These are phyloP conservation scores for Przewalskia tangutica DNA, from an alignment of 257 asterid genomes.

Conservation along the genomic window DNA sequence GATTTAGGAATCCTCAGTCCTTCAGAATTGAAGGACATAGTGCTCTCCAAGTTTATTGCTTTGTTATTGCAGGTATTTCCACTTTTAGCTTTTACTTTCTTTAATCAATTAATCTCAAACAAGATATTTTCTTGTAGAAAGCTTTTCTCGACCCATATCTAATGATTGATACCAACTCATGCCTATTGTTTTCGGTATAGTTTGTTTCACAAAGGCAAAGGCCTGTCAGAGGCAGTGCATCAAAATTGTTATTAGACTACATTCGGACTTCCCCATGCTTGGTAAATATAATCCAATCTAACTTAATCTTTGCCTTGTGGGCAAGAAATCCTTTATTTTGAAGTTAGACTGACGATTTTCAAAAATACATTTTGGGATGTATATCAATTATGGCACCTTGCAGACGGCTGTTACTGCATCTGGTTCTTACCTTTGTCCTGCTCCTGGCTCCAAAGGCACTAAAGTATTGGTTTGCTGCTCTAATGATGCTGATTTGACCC, in stretches of 20 bases:
- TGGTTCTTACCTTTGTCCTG: slow-evolving; percentile 84
- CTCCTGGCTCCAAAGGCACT: slow-evolving; percentile 90
- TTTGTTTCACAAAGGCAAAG: slow-evolving; percentile 73
- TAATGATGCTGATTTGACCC: slow-evolving; percentile 22
- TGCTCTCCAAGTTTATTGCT: slow-evolving; percentile 49
- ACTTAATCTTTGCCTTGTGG: neutral
- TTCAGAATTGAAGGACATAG: slow-evolving; percentile 37
- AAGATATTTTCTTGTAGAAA: neutral
- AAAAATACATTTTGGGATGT: neutral
- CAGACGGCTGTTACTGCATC: slow-evolving; percentile 80
- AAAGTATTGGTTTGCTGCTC: slow-evolving; percentile 57
- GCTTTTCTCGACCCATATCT: neutral
- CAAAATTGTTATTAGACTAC: slow-evolving; percentile 53
- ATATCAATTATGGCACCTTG: slow-evolving; percentile 9
- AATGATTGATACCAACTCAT: slow-evolving; percentile 1
- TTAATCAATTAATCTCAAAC: neutral
- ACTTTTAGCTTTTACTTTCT: slow-evolving; percentile 6
- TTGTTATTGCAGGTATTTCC: slow-evolving; percentile 65
- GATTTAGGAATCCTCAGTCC: slow-evolving; percentile 40
- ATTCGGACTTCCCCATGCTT: slow-evolving; percentile 66
- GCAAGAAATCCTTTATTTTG: neutral
- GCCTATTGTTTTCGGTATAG: slow-evolving; percentile 24
- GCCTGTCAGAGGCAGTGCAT: slow-evolving; percentile 78
- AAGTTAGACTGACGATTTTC: neutral
- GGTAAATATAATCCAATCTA: slow-evolving; percentile 30